Base-by-base conservation (phyloP, 208 protist genomes). In the Tritrichomonas musculus region DNA sequence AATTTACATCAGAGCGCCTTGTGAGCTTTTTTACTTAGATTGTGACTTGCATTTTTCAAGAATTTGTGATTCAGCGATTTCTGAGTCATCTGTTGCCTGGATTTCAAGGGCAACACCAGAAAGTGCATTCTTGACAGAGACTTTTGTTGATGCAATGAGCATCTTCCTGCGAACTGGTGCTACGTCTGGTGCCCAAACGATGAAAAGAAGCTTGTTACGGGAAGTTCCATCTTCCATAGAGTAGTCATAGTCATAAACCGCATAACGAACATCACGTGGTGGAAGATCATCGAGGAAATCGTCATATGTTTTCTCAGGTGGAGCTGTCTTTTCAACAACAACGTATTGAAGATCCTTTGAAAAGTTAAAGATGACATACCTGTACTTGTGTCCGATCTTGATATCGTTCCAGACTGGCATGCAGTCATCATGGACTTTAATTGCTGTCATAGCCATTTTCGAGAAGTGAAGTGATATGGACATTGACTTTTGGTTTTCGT, bases 271-370 rank as follows among this genome's bases (percentile, higher is more conserved):
- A 39, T 88, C 77, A 44, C 47, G 44, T 88, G 41, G 77, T 88
- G 77, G 77, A 60, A 88, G 77, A 57, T 88, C 77, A 39, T 88
- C 77, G 17, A 88, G 77, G 77, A 88, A 88, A 30, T 88, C 77
- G 44, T 88, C 77, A 57, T 88, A 88, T 5, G 77, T 88, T 20
- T 44, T 47, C 1, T 88, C 47, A 8, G 14, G 41, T 9, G 44
- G 11, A 57, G 77, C 77, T 47, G 44, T 88, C 47, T 88, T 88
- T 33, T 44, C 8, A 39, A 88, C 77, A 22, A 88, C 47, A 57
- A 88, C 47, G 8, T 88, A 53, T 30, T 88, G 20, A 57, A 88
- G 77, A 57, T 88, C 77, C 20, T 88, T n/a, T 36, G 47, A 39
- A 36, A 88, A 88, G 41, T 53, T 47, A 47, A 88, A 88, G 77